Evolutionary conservation across 768 basidiomycete species (phyloP).

Genomic region (Suillus americanus): DNA sequence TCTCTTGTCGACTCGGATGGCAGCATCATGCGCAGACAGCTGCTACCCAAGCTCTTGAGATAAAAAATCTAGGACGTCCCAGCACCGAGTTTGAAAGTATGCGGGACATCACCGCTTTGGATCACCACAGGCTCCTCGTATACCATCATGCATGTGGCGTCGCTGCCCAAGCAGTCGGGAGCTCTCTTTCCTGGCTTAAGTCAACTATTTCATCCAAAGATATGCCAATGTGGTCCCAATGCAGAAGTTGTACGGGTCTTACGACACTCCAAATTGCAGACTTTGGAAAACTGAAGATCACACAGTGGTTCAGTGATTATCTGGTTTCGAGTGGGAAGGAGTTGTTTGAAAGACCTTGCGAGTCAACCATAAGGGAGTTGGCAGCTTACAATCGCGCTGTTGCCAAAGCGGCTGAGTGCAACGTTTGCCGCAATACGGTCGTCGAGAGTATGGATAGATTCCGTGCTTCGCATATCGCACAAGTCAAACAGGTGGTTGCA

Average conservation of each 20-base stretch:
- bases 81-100: conserved; percentile 35
- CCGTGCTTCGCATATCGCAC: neutral
- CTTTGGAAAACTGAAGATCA: neutral
- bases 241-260: no score
- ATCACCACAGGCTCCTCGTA: conserved; percentile 40
- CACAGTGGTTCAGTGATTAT: neutral
- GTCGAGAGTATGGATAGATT: neutral
- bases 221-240: no score
- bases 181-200: neutral
- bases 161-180: neutral
- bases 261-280: neutral
- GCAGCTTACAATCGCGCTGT: neutral
- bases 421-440: neutral
- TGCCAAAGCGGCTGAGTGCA: neutral
- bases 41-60: conserved; percentile 21
- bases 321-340: neutral
- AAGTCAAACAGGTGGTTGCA: neutral
- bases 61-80: conserved; percentile 3
- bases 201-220: no score
- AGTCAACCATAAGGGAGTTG: neutral
- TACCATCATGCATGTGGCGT: conserved; percentile 41
- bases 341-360: conserved; percentile 2
- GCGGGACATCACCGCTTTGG: conserved; percentile 40
- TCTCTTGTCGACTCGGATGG: conserved; percentile 24
- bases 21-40: conserved; percentile 21